Evolutionary conservation across 345 rosid species (phyloP), one percentile per base, ranked within the genome.

Genomic region (Punica granatum): DNA sequence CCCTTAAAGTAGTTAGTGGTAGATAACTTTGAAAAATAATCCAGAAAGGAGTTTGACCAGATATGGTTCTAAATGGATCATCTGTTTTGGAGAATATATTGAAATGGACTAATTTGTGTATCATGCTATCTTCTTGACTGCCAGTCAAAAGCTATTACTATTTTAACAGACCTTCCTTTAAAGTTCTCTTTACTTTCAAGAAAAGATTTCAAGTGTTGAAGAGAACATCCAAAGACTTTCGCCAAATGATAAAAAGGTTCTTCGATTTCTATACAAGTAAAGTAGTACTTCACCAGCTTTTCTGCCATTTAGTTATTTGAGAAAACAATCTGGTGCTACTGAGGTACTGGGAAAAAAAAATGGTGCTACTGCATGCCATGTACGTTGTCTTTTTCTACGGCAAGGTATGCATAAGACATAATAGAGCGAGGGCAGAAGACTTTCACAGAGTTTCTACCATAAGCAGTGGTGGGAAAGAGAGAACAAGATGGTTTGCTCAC

Each of bases 401-500:
- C 16, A 25, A 54, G 15, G 18, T 9, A 54, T 54, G 60, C 60
- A 32, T 54, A 26, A 54, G 32, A 28, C 23, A 28, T 28, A 23
- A 54, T 9, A 1, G 15, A 13, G 11, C 18, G 6, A 54, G 18
- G 14, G 59, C 3, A 25, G 9, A 26, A 15, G 2, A 54, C 6
- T 1, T 25, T 26, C 11, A 25, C 34, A 37, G 41, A 37, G 41
- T 4, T 11, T 4, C 41, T 4, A 4, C 41, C 19, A 39, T 16
- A 63, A n/a, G 18, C 3, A 63, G 35, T 39, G 12, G 21, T 63
- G 3, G 32, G 33, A 63, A 11, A 26, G 48, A 39, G 3, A 36
- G 39, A 53, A 70, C 18, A 51, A 51, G 28, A 51, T 28, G 25
- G 32, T 37, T 58, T 68, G 68, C 94, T 85, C 87, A 95, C 99